Percentiles rank a stretch among this genome's conserved stretches.
These are phyloP conservation scores for Triangularia setosa DNA, from an alignment of 2,329 filamentous ascomycete species.

Conservation along the genomic window DNA sequence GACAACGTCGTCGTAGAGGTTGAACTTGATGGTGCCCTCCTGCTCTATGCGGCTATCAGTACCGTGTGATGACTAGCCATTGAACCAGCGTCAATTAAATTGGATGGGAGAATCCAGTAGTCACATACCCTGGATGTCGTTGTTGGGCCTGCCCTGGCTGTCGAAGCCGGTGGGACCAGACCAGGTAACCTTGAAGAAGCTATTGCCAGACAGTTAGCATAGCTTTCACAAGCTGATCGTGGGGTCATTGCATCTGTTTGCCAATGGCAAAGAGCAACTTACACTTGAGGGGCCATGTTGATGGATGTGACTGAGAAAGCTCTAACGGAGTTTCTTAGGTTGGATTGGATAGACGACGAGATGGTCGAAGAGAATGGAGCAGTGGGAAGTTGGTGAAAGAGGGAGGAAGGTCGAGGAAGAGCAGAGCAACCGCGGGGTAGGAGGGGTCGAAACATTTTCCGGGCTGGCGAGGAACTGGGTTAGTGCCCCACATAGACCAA, in stretches of 20 bases:
- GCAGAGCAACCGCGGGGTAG: constrained; percentile 36
- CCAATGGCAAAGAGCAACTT: constrained; percentile 37
- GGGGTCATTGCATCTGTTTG: not conserved
- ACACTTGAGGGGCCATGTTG: constrained; percentile 71
- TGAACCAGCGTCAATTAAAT: constrained; percentile 9
- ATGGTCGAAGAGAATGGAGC: constrained; percentile 29
- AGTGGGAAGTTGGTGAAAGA: constrained; percentile 30
- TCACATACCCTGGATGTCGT: constrained; percentile 55
- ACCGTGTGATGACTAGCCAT: not conserved
- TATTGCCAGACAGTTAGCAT: constrained; percentile 28
- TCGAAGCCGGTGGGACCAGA: constrained; percentile 64
- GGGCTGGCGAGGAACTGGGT: constrained; percentile 24
- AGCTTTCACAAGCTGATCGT: not conserved
- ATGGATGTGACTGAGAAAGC: constrained; percentile 39
- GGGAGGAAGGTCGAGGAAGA: constrained; percentile 33
- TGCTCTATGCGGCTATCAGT: constrained; percentile 51
- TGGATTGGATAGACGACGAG: constrained; percentile 37
- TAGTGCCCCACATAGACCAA: constrained; percentile 15
- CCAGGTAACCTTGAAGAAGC: constrained; percentile 72
- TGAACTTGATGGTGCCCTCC: constrained; percentile 78
- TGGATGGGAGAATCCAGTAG: constrained; percentile 3
- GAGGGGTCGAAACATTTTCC: constrained; percentile 38
- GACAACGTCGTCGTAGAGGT: constrained; percentile 79
- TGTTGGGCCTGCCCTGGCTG: constrained; percentile 52
- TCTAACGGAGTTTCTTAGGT: constrained; percentile 31